These are phyloP conservation scores for Thielaviopsis euricoi DNA, from an alignment of 2,329 filamentous ascomycete species.

Conservation along the genomic window DNA sequence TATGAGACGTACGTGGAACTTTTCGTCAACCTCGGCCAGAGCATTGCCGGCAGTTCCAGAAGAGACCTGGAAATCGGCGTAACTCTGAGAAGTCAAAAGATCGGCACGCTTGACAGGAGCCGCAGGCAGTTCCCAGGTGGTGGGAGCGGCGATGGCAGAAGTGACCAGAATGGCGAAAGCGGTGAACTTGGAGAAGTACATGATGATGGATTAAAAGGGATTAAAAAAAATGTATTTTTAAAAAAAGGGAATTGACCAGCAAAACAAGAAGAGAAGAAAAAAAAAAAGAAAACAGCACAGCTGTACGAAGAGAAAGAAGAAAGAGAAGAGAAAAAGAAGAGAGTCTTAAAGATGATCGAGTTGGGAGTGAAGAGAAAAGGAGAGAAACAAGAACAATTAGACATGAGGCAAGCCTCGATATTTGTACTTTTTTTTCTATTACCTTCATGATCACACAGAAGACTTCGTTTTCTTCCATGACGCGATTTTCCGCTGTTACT, in stretches of 20 bases:
- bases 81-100: slow-evolving; percentile 18
- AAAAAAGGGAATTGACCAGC: slow-evolving; percentile 11
- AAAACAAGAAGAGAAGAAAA: slow-evolving; percentile 7
- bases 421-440: neutral
- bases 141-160: slow-evolving; percentile 21
- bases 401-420: neutral
- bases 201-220: slow-evolving; percentile 12
- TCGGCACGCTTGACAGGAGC: slow-evolving; percentile 14
- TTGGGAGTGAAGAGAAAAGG: slow-evolving; percentile 10
- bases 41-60: slow-evolving; percentile 35
- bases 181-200: slow-evolving; percentile 23
- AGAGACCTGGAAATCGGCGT: slow-evolving; percentile 31
- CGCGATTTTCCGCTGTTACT: too few relatives aligned
- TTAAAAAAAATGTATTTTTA: neutral
- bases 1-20: slow-evolving; percentile 30
- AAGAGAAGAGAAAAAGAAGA: slow-evolving; percentile 3
- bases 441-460: too few relatives aligned
- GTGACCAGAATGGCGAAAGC: slow-evolving; percentile 22
- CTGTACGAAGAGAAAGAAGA: slow-evolving; percentile 5
- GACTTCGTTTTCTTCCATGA: too few relatives aligned
- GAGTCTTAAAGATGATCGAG: neutral
- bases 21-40: slow-evolving; percentile 33
- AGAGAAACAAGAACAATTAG: neutral
- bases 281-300: slow-evolving; percentile 6
- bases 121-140: slow-evolving; percentile 20